Evolutionary conservation across 129 eudicot species (phyloP), one percentile per base, ranked within the genome.

Genomic region (Flaveria trinervia): DNA sequence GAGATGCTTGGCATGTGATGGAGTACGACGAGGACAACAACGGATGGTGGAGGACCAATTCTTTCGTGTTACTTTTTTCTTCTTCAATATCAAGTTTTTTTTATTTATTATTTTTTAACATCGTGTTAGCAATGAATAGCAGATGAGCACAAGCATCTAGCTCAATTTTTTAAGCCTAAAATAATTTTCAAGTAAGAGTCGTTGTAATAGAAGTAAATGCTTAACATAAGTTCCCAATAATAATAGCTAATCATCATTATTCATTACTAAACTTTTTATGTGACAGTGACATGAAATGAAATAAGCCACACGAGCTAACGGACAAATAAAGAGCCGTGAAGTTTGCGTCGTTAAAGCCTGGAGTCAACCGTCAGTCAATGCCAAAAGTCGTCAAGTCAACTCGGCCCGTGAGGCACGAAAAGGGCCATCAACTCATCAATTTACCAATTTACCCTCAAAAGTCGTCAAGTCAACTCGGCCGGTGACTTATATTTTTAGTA

Each of bases 291-390:
- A 45, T 57, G 72, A 61, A 23, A 62, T 10, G 45, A 15, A 54
- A 6, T 7, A 56, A 39, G 65, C 77, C 72, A 60, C 72, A 62
- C 23, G 14, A 75, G 50, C 39, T 48, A 75, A 70, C 7, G 70
- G 84, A 80, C 84, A 80, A 73, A 73, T 18, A 71, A 49, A 36
- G 13, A 45, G 84, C n/a, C 80, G 80, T 80, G 76, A 80, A 22
- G 39, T 55, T 59, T 70, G 77, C 64, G 25, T 78, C 75, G 69
- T 77, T n/a, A 60, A 75, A 48, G 36, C 60, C 5, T 45, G 70
- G 71, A 30, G 71, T 70, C 71, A 50, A 79, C 18, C 60, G 55
- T 71, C 66, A 79, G 78, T 71, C 60, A n/a, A 13, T n/a, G 41
- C 46, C 41, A 25, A 16, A 54, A 73, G 43, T 70, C 52, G 74